These are phyloP conservation scores for Maudiozyma humilis DNA, from an alignment of 1,139 yeast species.

Conservation along the genomic window DNA sequence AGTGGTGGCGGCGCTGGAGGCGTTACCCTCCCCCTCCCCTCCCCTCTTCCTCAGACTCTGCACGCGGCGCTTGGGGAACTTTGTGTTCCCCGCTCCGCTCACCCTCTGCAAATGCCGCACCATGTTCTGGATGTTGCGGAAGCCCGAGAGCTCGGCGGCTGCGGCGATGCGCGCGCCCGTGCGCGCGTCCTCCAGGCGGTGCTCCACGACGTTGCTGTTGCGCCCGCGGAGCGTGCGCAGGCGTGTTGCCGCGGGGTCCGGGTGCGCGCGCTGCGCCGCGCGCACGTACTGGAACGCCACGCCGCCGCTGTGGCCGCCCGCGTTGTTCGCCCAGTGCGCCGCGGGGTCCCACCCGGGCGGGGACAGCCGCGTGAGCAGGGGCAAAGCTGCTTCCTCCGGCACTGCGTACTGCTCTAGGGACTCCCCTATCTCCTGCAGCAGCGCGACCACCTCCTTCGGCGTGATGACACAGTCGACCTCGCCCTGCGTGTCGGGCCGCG, in stretches of 20 bases:
- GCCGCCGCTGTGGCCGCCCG: slow-evolving; percentile 87
- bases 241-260: slow-evolving; percentile 6
- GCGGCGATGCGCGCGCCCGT: slow-evolving; percentile 39
- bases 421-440: slow-evolving; percentile 48
- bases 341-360: slow-evolving; percentile 29
- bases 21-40: too few relatives aligned
- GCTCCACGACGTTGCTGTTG: slow-evolving; percentile 69
- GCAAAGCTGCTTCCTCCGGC: slow-evolving; percentile 17
- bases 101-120: slow-evolving; percentile 62
- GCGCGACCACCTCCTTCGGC: slow-evolving; percentile 72
- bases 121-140: slow-evolving; percentile 86
- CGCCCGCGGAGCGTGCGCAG: slow-evolving; percentile 43
- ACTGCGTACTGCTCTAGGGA: slow-evolving; percentile 32
- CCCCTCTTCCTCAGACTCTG: slow-evolving; percentile 14
- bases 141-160: slow-evolving; percentile 80
- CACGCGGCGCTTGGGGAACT: slow-evolving; percentile 12
- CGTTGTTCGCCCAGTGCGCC: slow-evolving; percentile 59
- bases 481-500: slow-evolving; percentile 57
- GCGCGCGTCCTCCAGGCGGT: slow-evolving; percentile 39
- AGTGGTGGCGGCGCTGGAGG: neutral
- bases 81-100: slow-evolving; percentile 7
- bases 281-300: slow-evolving; percentile 58
- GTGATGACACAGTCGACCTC: slow-evolving; percentile 95
- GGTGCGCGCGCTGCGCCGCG: slow-evolving; percentile 30
- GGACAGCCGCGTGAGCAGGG: slow-evolving; percentile 14